Base-by-base conservation (phyloP, 352 stramenopile species). In the Phytophthora europaea region DNA sequence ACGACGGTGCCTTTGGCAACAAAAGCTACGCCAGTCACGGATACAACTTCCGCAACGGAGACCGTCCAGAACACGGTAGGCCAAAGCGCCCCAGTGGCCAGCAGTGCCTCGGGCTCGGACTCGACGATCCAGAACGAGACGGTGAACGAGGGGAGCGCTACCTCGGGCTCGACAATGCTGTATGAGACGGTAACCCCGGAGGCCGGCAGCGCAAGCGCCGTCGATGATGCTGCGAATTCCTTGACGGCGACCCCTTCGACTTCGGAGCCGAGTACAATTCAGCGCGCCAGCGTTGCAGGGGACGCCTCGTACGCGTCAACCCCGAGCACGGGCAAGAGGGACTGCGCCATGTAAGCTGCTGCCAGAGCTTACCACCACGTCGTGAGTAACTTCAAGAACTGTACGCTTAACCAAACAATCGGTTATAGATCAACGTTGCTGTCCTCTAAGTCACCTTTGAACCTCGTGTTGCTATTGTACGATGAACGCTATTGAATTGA, bases 291-390 rank as follows among this genome's bases (percentile, higher is more conserved):
- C 36, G 43, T 47, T 40, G 28, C 15, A 7, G 36, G 23, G 50
- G 63, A 67, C 28, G 22, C 57, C 63, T 61, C 45, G 26, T 65
- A 63, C 50, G 48, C 50, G 6, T 57, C 56, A 38, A 64, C 57
- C 4, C 64, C 64, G 16, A 58, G 57, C 28, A 12, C 58, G 0
- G 48, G 10, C 34, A 66, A 73, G 20, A 47, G 47, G 12, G 57
- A 77, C 58, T 73, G 70, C 45, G 70, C 53, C 26, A 76, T 76
- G 57, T 76, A 58, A 70, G 26, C 31, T 56, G 50, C 22, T 56
- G 5, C 38, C 33, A 56, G 18, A 13, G 48, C 48, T 54, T 26
- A 54, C 48, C n/a, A 26, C 22, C 0, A 8, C 15, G 10, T 34
- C 40, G 43, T 64, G 47, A 59, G 58, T 62, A 67, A 61, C 66